Base-by-base conservation (phyloP, 345 rosid genomes). In the Eucalyptus camaldulensis region DNA sequence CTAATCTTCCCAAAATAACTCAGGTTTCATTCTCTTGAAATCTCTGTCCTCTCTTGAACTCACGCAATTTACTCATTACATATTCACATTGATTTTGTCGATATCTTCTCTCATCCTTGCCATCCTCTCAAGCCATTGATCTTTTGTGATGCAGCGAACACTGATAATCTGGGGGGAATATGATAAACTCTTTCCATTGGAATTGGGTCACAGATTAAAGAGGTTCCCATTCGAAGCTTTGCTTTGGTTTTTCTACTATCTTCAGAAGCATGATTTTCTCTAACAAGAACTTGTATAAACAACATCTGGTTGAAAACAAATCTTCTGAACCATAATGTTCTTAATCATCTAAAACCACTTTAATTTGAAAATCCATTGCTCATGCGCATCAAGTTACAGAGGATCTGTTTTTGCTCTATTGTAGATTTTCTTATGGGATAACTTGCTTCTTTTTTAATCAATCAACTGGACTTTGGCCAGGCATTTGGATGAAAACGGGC, bases 121-220 rank as follows among this genome's bases (percentile, higher is more conserved):
- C 51, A 25, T 87, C 43, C 76, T 27, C 53, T n/a, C 53, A 15
- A 37, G 44, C 43, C 31, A 51, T 29, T n/a, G 51, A 24, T 83
- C 85, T 31, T 58, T 22, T 19, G 25, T 40, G 53, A 62, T 54
- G 40, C 89, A 90, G 91, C 88, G 62, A 51, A 31, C 87, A 3
- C 58, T 88, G 56, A 88, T 90, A 76, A 69, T 90, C 17, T 90
- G 90, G 90, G 91, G 91, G 85, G 90, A 88, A 49, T 72, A 88
- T 17, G 90, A 90, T 27, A 62, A 80, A 76, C 29, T 88, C 49
- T 90, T 90, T 86, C 91, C 91, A 16, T 37, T 90, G 49, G 88
- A 90, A 49, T 72, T 88, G 47, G 91, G 87, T 90, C 89, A 69
- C 60, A 86, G 90, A 72, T 80, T 90, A 21, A 69, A 67, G 60